phyloP scores from a whole-genome alignment of 768 basidiomycete genomes.

The Termitomyces sp. region DNA sequence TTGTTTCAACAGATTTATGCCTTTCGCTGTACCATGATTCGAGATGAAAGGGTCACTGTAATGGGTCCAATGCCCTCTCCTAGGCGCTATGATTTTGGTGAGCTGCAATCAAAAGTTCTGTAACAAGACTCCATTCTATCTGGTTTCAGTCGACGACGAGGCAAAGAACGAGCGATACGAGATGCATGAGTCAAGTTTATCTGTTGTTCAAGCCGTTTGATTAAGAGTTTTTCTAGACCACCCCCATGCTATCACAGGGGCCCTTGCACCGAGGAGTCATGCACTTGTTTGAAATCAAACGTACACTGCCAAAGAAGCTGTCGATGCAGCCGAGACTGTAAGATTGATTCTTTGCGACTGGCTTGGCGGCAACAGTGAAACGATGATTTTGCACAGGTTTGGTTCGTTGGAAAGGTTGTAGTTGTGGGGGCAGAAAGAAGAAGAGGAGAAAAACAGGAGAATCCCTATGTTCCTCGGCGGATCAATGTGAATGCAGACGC shows the following conservation, averaged over 20 bases:
- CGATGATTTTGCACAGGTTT: slow-evolving; percentile 24
- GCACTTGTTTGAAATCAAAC: slow-evolving; percentile 32
- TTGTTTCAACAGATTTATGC: slow-evolving; percentile 17
- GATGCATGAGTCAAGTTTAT: slow-evolving; percentile 5
- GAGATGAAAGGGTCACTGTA: slow-evolving; percentile 1
- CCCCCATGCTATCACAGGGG: slow-evolving; percentile 44
- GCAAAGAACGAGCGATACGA: neutral
- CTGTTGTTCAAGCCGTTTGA: neutral
- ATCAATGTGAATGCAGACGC: slow-evolving; percentile 31
- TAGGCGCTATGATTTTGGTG: neutral
- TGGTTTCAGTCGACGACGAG: slow-evolving; percentile 6
- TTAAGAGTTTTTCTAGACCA: slow-evolving; percentile 16
- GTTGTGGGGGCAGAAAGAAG: slow-evolving; percentile 23
- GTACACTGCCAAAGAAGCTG: slow-evolving; percentile 45
- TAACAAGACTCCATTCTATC: neutral
- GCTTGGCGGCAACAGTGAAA: neutral
- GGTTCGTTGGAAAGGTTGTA: slow-evolving; percentile 38
- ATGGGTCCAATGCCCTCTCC: neutral
- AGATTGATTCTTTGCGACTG: neutral
- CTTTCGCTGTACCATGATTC: slow-evolving; percentile 14
- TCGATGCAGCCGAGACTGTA: slow-evolving; percentile 29
- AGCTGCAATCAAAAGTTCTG: neutral
- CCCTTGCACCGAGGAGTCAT: slow-evolving; percentile 34
- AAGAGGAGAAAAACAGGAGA: slow-evolving; percentile 11
- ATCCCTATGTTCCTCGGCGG: slow-evolving; percentile 12